These are phyloP conservation scores for Candida vaughaniae DNA, from an alignment of 805 yeast genomes.

Conservation along the genomic window DNA sequence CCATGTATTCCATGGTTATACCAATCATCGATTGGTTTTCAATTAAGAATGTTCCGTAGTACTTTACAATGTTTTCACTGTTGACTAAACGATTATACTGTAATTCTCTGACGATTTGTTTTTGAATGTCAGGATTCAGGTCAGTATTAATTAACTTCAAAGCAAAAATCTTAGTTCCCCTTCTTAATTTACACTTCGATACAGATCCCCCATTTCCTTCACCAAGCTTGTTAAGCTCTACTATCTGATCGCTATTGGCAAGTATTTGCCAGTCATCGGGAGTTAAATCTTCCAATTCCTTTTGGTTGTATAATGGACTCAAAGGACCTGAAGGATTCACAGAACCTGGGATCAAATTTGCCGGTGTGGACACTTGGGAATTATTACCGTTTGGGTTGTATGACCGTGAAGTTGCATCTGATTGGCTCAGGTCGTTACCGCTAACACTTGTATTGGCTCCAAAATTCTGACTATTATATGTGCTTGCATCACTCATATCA, in stretches of 20 bases:
- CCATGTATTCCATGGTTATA: conserved; percentile 97
- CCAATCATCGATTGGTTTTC: conserved; percentile 77
- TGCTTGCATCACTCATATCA: background rate
- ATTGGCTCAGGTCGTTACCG: background rate
- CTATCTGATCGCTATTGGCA: conserved; percentile 58
- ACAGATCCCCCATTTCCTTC: conserved; percentile 97
- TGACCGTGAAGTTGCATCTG: too few species aligned
- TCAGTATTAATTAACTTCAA: conserved; percentile 71
- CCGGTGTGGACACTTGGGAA: background rate
- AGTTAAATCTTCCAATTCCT: conserved; percentile 42
- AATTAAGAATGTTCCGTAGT: conserved; percentile 88
- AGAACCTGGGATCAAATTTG: conserved; percentile 5
- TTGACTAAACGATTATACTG: conserved; percentile 82
- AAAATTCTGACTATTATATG: background rate
- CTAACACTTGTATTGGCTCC: background rate
- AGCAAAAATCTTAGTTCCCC: conserved; percentile 73
- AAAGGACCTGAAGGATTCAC: conserved; percentile 8
- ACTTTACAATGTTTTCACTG: conserved; percentile 83
- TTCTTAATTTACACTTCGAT: conserved; percentile 63
- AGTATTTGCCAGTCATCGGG: conserved; percentile 74
- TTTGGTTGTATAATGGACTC: conserved; percentile 9
- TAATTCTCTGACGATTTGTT: conserved; percentile 86
- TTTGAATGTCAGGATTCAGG: conserved; percentile 83
- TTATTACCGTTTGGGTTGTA: too few species aligned
- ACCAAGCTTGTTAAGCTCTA: conserved; percentile 72